These are phyloP conservation scores for Davidsoniella australis DNA, from an alignment of 2,329 filamentous ascomycete species.

Conservation along the genomic window DNA sequence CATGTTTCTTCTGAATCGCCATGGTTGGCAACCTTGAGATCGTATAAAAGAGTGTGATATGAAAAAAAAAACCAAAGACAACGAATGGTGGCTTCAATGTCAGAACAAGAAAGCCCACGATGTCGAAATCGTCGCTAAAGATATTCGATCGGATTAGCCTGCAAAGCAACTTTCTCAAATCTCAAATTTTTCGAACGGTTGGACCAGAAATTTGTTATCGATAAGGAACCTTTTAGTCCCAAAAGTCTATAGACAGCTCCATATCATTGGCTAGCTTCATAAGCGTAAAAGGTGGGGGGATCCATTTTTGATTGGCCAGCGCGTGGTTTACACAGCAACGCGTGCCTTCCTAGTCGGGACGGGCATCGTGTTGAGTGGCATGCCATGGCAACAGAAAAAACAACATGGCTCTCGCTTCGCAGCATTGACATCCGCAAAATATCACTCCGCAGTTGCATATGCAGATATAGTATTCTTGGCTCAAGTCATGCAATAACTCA, in stretches of 20 bases:
- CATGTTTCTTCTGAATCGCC: conserved; percentile 98
- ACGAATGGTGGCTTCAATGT: neutral
- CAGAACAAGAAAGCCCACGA: conserved; percentile 3
- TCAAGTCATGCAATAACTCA: no score
- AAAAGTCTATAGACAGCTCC: neutral
- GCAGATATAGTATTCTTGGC: no score
- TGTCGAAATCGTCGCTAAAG: neutral
- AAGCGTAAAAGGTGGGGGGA: neutral
- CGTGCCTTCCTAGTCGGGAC: neutral
- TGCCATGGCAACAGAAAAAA: conserved; percentile 1
- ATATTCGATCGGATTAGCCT: neutral
- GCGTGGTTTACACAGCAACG: neutral
- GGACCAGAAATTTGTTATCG: conserved; percentile 9
- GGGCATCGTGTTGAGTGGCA: conserved; percentile 3
- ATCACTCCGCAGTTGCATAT: no score
- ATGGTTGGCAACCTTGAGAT: conserved; percentile 28
- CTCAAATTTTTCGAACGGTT: conserved; percentile 7
- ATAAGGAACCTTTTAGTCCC: neutral
- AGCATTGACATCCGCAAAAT: no score
- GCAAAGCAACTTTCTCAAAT: conserved; percentile 1
- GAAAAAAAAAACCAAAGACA: neutral
- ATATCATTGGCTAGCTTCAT: conserved; percentile 1
- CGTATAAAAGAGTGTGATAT: neutral
- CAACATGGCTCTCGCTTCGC: no score
- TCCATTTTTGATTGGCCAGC: conserved; percentile 1